phyloP scores from a whole-genome alignment of 2,329 filamentous ascomycete species.

The Beauveria varroae region DNA sequence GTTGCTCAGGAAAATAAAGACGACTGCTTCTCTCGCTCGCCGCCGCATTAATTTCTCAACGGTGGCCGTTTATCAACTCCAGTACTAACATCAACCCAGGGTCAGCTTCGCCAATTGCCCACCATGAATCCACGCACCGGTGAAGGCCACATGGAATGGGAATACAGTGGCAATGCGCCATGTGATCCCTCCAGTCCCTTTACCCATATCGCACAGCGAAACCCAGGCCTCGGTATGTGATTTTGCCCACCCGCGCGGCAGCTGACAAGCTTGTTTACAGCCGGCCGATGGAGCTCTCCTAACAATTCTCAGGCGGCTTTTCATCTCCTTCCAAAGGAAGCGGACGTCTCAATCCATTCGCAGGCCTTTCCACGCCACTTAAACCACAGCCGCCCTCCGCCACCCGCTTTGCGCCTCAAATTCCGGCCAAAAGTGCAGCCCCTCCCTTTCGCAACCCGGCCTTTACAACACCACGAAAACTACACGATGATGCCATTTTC shows the following conservation, averaged over 20 bases:
- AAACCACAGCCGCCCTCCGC: conserved; percentile 34
- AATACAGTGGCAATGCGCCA: conserved; percentile 51
- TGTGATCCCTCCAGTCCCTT: conserved; percentile 57
- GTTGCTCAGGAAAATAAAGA: conserved; percentile 11
- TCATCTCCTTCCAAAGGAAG: conserved; percentile 30
- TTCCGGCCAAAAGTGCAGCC: conserved; percentile 35
- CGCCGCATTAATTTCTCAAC: neutral
- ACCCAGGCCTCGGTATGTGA: conserved; percentile 34
- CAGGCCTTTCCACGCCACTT: conserved; percentile 29
- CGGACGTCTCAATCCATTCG: conserved; percentile 28
- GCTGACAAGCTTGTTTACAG: neutral
- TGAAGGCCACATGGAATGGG: conserved; percentile 60
- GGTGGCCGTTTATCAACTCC: neutral
- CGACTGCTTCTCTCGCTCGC: neutral
- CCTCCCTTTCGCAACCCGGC: conserved; percentile 55
- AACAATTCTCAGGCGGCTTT: conserved; percentile 20
- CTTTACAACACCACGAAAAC: conserved; percentile 56
- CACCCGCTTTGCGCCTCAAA: conserved; percentile 39
- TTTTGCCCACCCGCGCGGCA: neutral
- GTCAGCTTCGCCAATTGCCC: neutral
- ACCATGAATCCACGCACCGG: conserved; percentile 48
- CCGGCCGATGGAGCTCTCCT: conserved; percentile 14
- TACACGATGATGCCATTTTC: conserved; percentile 43
- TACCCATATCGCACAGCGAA: conserved; percentile 40
- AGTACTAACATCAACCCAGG: neutral